Percentiles rank a stretch among this genome's conserved stretches.
Evolutionary conservation across 2,329 filamentous ascomycete genomes (phyloP).

Genomic region (Calonectria henricotiae): DNA sequence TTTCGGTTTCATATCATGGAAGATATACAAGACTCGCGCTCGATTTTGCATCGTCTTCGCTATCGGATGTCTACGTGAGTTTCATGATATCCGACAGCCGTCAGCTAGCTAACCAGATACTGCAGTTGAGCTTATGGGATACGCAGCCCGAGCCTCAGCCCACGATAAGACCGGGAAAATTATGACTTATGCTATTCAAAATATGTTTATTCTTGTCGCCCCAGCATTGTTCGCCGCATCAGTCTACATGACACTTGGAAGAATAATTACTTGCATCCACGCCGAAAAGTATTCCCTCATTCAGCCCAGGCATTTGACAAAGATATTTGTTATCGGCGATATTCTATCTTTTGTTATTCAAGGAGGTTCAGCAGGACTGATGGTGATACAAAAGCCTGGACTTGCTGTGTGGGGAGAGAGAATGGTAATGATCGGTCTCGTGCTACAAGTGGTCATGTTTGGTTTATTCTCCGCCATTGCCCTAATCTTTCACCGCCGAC

Average conservation of each 20-base stretch:
- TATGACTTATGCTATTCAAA: constrained; percentile 24
- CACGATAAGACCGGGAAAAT: constrained; percentile 15
- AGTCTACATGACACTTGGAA: constrained; percentile 17
- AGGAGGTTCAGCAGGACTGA: not conserved
- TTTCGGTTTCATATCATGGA: constrained; percentile 20
- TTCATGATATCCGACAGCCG: not conserved
- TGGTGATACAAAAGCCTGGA: constrained; percentile 22
- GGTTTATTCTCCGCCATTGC: constrained; percentile 15
- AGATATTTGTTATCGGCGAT: constrained; percentile 25
- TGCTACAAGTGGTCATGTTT: constrained; percentile 29
- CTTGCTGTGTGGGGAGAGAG: constrained; percentile 23
- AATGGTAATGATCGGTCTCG: constrained; percentile 19
- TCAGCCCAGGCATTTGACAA: constrained; percentile 12
- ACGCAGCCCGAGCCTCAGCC: constrained; percentile 14
- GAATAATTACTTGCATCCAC: constrained; percentile 13
- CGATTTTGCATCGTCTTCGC: constrained; percentile 20
- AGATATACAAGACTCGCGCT: constrained; percentile 22
- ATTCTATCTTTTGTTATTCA: constrained; percentile 8
- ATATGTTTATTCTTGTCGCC: constrained; percentile 28
- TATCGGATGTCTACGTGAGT: constrained; percentile 16
- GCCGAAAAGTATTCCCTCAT: constrained; percentile 14
- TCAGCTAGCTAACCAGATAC: not conserved
- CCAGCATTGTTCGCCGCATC: constrained; percentile 14
- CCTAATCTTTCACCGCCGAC: constrained; percentile 18
- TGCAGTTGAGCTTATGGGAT: constrained; percentile 6